phyloP scores from a whole-genome alignment of 2,329 filamentous ascomycete genomes.

The Colletotrichum chrysophilum region DNA sequence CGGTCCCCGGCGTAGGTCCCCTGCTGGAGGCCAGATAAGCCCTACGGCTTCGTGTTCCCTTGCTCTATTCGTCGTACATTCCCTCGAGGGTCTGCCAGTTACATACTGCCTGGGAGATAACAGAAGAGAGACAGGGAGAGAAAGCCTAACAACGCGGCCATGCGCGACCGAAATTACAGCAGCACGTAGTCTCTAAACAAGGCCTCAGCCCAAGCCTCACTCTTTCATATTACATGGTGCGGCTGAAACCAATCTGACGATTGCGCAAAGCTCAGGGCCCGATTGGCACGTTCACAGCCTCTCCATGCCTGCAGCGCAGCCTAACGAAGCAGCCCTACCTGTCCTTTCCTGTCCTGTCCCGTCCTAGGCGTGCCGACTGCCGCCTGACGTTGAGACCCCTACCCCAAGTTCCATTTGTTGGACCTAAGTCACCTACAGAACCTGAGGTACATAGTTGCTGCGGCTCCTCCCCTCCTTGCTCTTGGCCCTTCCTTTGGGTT shows the following conservation, averaged over 20 bases:
- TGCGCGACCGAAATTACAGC: not conserved
- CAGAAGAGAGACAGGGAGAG: not conserved
- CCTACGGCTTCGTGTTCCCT: not conserved
- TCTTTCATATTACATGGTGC: not conserved
- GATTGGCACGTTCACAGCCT: constrained; percentile 12
- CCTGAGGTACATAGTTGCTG: constrained; percentile 4
- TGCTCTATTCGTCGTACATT: not conserved
- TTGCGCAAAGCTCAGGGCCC: not conserved
- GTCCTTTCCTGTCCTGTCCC: not conserved
- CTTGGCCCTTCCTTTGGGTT: not conserved
- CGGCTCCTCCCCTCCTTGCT: not conserved
- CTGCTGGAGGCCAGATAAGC: constrained; percentile 5
- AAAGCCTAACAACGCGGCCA: not conserved
- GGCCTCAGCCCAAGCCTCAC: not conserved
- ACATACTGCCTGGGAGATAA: not conserved
- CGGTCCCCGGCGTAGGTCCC: not conserved
- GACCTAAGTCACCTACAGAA: not conserved
- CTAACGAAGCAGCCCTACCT: constrained; percentile 13
- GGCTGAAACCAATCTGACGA: constrained; percentile 10
- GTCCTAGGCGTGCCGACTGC: constrained; percentile 14
- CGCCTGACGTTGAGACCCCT: constrained; percentile 16
- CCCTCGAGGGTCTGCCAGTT: not conserved
- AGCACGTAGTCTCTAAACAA: not conserved
- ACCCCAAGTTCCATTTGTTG: not conserved
- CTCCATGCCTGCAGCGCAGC: not conserved